phyloP scores from a whole-genome alignment of 1,284 basidiomycete species.

The Pascua sp. region DNA sequence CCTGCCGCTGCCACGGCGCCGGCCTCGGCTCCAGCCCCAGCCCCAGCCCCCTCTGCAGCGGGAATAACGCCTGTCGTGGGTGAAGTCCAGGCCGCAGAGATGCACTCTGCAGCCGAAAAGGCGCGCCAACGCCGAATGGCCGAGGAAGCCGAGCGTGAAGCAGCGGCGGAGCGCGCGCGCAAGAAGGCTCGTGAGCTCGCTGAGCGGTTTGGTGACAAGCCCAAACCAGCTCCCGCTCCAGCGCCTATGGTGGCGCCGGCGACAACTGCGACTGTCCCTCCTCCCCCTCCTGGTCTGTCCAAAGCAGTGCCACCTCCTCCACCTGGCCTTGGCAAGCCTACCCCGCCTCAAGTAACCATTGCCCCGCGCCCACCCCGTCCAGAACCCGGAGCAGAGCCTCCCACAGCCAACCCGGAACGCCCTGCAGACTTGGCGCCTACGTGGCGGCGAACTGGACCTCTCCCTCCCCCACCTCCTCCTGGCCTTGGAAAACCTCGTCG shows the following conservation, averaged over 20 bases:
- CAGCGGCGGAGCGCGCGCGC: slow-evolving; percentile 75
- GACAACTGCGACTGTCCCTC: neutral
- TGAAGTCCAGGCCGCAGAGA: slow-evolving; percentile 71
- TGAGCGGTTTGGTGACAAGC: slow-evolving; percentile 58
- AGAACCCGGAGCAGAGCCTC: neutral
- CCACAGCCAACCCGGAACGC: neutral
- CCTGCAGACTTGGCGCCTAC: slow-evolving; percentile 13
- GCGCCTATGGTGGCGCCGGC: neutral
- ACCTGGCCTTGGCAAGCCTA: slow-evolving; percentile 3
- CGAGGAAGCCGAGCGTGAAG: slow-evolving; percentile 81
- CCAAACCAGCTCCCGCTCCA: slow-evolving; percentile 1
- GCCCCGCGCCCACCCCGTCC: slow-evolving; percentile 3
- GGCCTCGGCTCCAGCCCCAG: too few species aligned
- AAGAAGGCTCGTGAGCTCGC: slow-evolving; percentile 82
- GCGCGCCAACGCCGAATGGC: slow-evolving; percentile 67
- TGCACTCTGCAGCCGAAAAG: slow-evolving; percentile 85
- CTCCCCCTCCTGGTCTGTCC: slow-evolving; percentile 11
- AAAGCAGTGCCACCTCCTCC: slow-evolving; percentile 11
- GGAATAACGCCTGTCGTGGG: slow-evolving; percentile 3
- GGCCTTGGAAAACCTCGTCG: neutral
- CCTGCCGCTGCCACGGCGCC: neutral
- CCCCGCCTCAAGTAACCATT: slow-evolving; percentile 11
- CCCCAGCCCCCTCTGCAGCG: too few species aligned
- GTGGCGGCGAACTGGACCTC: slow-evolving; percentile 9
- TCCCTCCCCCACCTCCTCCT: neutral